These are phyloP conservation scores for Corinectria fuckeliana DNA, from an alignment of 2,329 filamentous ascomycete genomes.

Conservation along the genomic window DNA sequence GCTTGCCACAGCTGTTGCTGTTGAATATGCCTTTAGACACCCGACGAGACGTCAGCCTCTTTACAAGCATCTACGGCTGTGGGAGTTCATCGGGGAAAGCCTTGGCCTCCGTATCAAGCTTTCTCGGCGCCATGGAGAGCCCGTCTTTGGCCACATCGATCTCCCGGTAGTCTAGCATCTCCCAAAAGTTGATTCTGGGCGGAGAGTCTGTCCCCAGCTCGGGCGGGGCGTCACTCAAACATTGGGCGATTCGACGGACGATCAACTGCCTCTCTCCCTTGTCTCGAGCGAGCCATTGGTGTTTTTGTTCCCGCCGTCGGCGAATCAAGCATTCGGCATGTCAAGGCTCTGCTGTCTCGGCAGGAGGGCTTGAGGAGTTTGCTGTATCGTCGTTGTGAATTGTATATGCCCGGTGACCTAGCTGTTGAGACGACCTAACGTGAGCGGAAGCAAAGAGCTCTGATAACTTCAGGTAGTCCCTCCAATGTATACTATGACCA, in stretches of 20 bases:
- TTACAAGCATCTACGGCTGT: neutral
- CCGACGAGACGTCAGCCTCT: too few species aligned
- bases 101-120: neutral
- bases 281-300: neutral
- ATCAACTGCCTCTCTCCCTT: neutral
- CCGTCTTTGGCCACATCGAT: neutral
- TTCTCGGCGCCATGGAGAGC: neutral
- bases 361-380: neutral
- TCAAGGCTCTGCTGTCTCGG: neutral
- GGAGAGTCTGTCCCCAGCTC: too few species aligned
- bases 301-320: neutral
- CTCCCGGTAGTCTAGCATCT: neutral
- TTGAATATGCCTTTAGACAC: neutral
- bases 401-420: neutral
- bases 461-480: neutral
- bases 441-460: too few species aligned
- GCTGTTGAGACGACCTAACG: too few species aligned
- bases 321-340: neutral
- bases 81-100: neutral
- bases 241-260: neutral
- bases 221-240: too few species aligned
- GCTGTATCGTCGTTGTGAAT: too few species aligned
- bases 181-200: neutral
- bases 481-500: conserved; percentile 3
- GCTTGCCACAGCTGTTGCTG: neutral